Percentiles rank a stretch among this genome's conserved stretches.
Evolutionary conservation across 768 basidiomycete species (phyloP).

Genomic region (Rhodotorula sphaerocarpa): DNA sequence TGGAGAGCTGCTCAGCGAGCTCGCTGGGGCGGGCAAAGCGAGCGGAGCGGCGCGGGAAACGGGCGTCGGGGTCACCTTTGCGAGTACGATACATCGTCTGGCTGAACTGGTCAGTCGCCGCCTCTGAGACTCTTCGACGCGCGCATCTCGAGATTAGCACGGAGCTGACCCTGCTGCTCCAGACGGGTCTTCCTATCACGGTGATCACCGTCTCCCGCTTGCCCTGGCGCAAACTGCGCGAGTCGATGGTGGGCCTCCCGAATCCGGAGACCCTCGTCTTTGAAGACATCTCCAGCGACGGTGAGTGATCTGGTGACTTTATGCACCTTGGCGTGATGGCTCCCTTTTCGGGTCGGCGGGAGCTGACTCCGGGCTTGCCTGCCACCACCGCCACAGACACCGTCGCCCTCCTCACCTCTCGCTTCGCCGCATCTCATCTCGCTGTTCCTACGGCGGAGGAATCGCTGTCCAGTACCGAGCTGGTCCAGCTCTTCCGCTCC

Average conservation of each 20-base stretch:
- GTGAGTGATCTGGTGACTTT: no score
- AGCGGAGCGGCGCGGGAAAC: constrained; percentile 27
- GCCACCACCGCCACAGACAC: constrained; percentile 6
- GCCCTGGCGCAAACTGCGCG: constrained; percentile 25
- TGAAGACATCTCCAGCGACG: constrained; percentile 4
- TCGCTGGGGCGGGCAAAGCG: constrained; percentile 1
- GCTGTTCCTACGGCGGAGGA: neutral
- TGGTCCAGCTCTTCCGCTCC: constrained; percentile 12
- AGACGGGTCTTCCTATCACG: constrained; percentile 23
- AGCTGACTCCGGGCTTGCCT: no score
- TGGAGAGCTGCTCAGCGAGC: constrained; percentile 24
- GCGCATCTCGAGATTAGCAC: no score
- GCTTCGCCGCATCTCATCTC: constrained; percentile 4
- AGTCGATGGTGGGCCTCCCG: constrained; percentile 25
- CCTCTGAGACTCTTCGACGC: no score
- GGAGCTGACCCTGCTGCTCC: neutral
- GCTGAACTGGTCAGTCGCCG: constrained; percentile 16
- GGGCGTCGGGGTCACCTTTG: constrained; percentile 27
- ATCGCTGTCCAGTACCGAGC: neutral
- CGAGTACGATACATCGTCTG: constrained; percentile 17
- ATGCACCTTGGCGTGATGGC: no score
- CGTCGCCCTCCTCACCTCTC: constrained; percentile 2
- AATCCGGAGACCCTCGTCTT: constrained; percentile 10
- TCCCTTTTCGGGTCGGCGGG: no score
- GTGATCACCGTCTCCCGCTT: constrained; percentile 17